Evolutionary conservation across 2,329 filamentous ascomycete genomes (phyloP), one percentile per base, ranked within the genome.

Genomic region (Fusarium sp.): DNA sequence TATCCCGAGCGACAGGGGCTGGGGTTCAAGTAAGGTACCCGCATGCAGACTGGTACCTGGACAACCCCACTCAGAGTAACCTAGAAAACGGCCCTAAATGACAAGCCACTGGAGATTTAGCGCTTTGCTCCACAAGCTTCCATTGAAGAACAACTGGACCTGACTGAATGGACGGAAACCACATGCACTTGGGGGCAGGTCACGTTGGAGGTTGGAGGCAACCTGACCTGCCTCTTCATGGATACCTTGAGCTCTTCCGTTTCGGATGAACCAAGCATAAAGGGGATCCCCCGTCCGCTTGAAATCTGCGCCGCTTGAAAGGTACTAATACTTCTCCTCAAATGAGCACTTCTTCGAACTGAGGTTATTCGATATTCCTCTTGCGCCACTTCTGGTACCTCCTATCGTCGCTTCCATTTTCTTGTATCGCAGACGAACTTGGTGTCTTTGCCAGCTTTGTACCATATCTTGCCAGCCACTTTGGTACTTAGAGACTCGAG

Each of bases 181-280:
- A 59, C 41, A 26, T 58, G 55, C 41, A 36, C 41, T 58, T 28
- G 44, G 72, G 66, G 65, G 55, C 31, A 69, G 72, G 74, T 75
- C 74, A 76, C 74, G 72, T 67, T 76, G 74, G 73, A 74, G 74
- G 68, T 66, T 73, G 68, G 71, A 73, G 74, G 68, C 69, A 75
- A 66, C 71, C 71, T 74, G 55, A 68, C 66, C 64, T 63, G 55
- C 55, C 39, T 57, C 26, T 63, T 41, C 63, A 42, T 38, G 60
- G 54, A 63, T 61, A 63, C 69, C 58, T 72, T 62, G 68, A 62
- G 42, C 63, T 62, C 64, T 64, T 48, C 48, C 51, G 56, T 63
- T 70, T 74, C 63, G 66, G 74, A 61, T 55, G 56, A 67, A 51
- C 33, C 66, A 71, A 75, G 70, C 75, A 77, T 75, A 77, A 77